Conservation (phyloP, 192 early-diverging fungal genomes). For the Rhizophagus prolifer region DNA sequence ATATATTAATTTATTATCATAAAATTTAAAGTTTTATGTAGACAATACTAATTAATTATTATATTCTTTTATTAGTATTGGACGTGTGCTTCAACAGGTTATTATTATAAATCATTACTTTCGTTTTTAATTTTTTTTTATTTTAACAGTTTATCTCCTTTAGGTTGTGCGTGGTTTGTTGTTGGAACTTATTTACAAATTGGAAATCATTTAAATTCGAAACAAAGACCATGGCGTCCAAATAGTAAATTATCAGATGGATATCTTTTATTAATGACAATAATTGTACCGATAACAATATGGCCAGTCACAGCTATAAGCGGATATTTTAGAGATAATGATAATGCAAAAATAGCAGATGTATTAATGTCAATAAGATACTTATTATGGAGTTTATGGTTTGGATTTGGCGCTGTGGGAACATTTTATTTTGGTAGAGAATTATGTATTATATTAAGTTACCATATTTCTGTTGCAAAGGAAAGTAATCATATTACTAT, state of each 20-base stretch:
- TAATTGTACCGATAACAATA: background rate
- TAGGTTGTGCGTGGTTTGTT: constrained; percentile 7
- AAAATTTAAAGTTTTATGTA: background rate
- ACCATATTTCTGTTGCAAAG: background rate
- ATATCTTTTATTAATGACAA: constrained; percentile 1
- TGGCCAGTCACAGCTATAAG: background rate
- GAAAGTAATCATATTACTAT: background rate
- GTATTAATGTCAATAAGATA: background rate
- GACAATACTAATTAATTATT: background rate
- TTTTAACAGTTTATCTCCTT: background rate
- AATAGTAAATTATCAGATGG: constrained; percentile 7
- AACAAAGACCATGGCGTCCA: background rate
- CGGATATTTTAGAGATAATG: constrained; percentile 5
- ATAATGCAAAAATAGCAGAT: background rate
- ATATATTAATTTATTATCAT: background rate
- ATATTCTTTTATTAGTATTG: background rate
- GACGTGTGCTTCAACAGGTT: constrained; percentile 1
- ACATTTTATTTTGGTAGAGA: constrained; percentile 8
- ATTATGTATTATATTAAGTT: background rate
- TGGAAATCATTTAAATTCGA: constrained; percentile 12
- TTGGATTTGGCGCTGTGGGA: background rate
- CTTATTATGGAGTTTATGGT: background rate
- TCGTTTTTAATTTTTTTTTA: too few species aligned
- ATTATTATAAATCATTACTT: too few species aligned
- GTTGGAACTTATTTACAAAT: constrained; percentile 17